Evolutionary conservation across 148 eudicot genomes (phyloP), one percentile per base, ranked within the genome.

Genomic region (Chenopodium quinoa): DNA sequence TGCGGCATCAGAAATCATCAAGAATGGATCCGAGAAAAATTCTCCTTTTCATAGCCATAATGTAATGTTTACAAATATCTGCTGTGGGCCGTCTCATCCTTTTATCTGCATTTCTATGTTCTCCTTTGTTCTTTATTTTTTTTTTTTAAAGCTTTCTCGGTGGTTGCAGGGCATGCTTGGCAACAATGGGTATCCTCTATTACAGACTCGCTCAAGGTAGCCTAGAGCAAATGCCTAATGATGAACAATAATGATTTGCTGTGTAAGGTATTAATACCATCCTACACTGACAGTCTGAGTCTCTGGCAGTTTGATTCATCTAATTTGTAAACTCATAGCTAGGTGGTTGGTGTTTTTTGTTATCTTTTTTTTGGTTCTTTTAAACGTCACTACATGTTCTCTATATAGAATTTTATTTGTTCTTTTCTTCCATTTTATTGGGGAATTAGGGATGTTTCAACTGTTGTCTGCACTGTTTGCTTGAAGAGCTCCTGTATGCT

Each of bases 1-100:
- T 78, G 16, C 88, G 95, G 67, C 97, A 91, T 75, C 93, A 89
- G 68, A 96, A 65, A 79, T 79, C 93, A 71, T 92, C 99, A 29
- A 92, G 94, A 86, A 92, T 92, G 98, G 99, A 96, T 87, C 98
- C 99, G 22, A 94, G 99, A 85, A 94, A 90, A 84, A 88, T 96
- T 79, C 98, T 96, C 86, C 95, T 96, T 72, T 44, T 92, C 68
- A 89, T 96, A 81, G 99, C 99, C 75, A 93, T 96, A 88, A 91
- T 96, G 99, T 96, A 90, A 92, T 48, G 73, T 80, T 77, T 84
- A 25, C 81, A 71, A 25, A 25, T 31, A 8, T 29, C 68, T 62
- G 50, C 71, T 84, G 63, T 60, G 22, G 14, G 32, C 13, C 9
- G 16, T 76, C 48, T 16, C 40, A 9, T 13, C 75, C 8, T 83